phyloP scores from a whole-genome alignment of 768 basidiomycete species.

The Boletus eberwhitei region DNA sequence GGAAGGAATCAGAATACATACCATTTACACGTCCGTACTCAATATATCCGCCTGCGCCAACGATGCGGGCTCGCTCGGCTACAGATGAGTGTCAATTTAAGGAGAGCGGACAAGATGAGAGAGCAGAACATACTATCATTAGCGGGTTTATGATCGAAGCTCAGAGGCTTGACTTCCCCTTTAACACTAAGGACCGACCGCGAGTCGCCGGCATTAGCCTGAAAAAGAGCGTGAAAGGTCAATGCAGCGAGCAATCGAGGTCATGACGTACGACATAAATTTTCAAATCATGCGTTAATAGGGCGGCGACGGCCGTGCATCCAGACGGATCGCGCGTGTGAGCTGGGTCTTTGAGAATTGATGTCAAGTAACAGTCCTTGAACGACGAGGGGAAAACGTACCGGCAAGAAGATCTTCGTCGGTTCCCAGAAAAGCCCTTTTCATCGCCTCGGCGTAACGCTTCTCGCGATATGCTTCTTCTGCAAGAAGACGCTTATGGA shows the following conservation, averaged over 20 bases:
- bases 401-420: slow-evolving; percentile 91
- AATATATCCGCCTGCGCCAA: slow-evolving; percentile 90
- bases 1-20: slow-evolving; percentile 30
- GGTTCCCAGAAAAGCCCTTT: slow-evolving; percentile 86
- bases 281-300: slow-evolving; percentile 74
- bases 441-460: slow-evolving; percentile 75
- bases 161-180: slow-evolving; percentile 84
- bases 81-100: slow-evolving; percentile 6
- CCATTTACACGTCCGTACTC: slow-evolving; percentile 98
- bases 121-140: slow-evolving; percentile 61
- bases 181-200: slow-evolving; percentile 81
- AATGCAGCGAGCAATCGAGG: background rate
- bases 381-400: slow-evolving; percentile 34
- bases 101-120: background rate
- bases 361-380: slow-evolving; percentile 1
- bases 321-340: slow-evolving; percentile 92
- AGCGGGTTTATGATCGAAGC: slow-evolving; percentile 94
- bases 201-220: slow-evolving; percentile 99
- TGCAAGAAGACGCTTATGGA: slow-evolving; percentile 71
- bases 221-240: slow-evolving; percentile 4
- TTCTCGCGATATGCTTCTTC: slow-evolving; percentile 70
- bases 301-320: slow-evolving; percentile 89
- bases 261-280: slow-evolving; percentile 68
- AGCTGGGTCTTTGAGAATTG: slow-evolving; percentile 59
- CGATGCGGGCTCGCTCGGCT: slow-evolving; percentile 86